Percentiles rank a stretch among this genome's conserved stretches.
phyloP scores from a whole-genome alignment of 1,284 basidiomycete species.

The Phellopilus nigrolimitatus region DNA sequence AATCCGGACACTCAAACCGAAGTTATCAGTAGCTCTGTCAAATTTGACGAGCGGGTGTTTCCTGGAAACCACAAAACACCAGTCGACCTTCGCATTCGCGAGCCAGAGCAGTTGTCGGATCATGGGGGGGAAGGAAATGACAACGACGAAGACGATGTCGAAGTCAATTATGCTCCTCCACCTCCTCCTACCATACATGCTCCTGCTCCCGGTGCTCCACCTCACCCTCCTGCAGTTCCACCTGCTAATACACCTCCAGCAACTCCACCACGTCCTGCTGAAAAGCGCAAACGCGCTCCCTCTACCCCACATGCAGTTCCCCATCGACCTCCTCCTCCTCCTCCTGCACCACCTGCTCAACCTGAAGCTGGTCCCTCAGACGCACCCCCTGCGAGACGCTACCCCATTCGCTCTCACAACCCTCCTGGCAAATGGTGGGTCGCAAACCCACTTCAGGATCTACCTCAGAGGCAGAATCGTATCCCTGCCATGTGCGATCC shows the following conservation, averaged over 20 bases:
- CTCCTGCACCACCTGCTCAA: too few relatives aligned
- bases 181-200: neutral
- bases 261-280: neutral
- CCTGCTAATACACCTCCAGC: too few relatives aligned
- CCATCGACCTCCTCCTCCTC: neutral
- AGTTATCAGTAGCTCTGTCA: too few relatives aligned
- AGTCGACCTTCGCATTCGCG: neutral
- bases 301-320: neutral
- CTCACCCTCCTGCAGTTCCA: neutral
- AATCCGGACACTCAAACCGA: too few relatives aligned
- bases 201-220: neutral
- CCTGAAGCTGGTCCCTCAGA: too few relatives aligned
- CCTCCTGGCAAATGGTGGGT: neutral
- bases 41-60: slow-evolving; percentile 28
- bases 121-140: neutral
- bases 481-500: too few relatives aligned
- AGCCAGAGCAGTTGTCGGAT: neutral
- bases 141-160: too few relatives aligned
- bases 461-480: too few relatives aligned
- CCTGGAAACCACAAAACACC: slow-evolving; percentile 19
- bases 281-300: neutral
- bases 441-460: too few relatives aligned
- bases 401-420: neutral
- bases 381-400: too few relatives aligned
- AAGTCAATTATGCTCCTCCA: too few relatives aligned